Base-by-base conservation (phyloP, 75 land plant species). In the Pinus tabuliformis region DNA sequence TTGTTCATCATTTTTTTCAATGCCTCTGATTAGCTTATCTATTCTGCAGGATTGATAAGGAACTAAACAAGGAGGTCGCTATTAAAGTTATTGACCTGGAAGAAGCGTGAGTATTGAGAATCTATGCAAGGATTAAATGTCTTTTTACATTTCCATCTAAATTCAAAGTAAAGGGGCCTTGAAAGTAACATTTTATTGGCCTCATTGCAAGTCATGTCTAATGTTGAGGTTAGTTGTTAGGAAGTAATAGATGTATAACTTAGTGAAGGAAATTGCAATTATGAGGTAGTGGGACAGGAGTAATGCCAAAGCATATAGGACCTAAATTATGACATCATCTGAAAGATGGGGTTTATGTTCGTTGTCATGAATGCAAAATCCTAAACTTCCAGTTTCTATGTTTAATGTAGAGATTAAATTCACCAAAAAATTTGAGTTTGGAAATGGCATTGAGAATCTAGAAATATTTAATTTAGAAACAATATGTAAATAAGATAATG, bases 51-150 rank as follows among this genome's bases (percentile, higher is more conserved):
- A 90, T 94, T 86, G 99, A 96, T 68, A 92, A 86, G 78, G 99
- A 96, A 71, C 76, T 96, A 37, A 90, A 91, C 75, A 94, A 92
- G 80, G 99, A 85, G 17, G 99, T 96, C 58, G 99, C 99, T 28
- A 90, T 96, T 39, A 96, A 96, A 89, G 91, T 96, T 57, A 96
- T 96, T 76, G 99, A 96, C 82, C 80, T 96, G 76, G 99, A 96
- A 90, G 99, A 96, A 89, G 87, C 99, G 99, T 96, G 62, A 90
- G 99, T 96, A 12, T 59, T 22, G n/a, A 68, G 45, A 39, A 11
- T 68, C 21, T 68, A 68, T 68, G 21, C 59, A 56, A 12, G 15
- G 54, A n/a, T 9, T 68, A 11, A 68, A 30, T 20, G 39, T 39
- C n/a, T 11, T 21, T 20, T 42, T 68, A 1, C 14, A 68, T 68